phyloP scores from a whole-genome alignment of 208 protist species.

The Ichthyophonus hoferi region DNA sequence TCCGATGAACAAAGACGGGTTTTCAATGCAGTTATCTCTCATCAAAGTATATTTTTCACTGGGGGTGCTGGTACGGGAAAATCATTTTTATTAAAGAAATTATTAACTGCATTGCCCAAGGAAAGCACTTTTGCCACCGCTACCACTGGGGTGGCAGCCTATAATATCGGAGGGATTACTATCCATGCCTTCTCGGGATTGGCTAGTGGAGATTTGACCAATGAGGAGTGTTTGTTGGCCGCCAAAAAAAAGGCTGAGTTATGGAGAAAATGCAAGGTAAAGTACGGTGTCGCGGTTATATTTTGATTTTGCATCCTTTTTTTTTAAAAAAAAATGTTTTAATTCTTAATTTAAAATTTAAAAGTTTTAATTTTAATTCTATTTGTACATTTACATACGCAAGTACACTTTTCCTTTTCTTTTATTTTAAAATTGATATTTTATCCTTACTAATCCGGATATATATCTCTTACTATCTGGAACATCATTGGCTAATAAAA shows the following conservation, averaged over 20 bases:
- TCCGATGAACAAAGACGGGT: conserved; percentile 10
- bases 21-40: not conserved
- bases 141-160: conserved; percentile 55
- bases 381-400: not conserved
- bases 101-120: not conserved
- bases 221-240: not conserved
- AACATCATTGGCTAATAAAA: too few relatives aligned
- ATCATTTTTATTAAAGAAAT: conserved; percentile 36
- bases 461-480: too few relatives aligned
- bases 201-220: not conserved
- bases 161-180: conserved; percentile 54
- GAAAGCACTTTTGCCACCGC: conserved; percentile 50
- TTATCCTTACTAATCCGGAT: too few relatives aligned
- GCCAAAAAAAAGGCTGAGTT: not conserved
- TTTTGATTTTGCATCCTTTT: not conserved
- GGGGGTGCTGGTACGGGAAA: conserved; percentile 48
- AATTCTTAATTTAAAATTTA: not conserved
- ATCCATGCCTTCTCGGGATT: conserved; percentile 54
- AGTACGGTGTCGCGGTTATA: too few relatives aligned
- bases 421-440: too few relatives aligned
- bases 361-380: not conserved
- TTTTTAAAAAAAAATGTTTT: not conserved
- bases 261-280: not conserved
- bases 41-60: conserved; percentile 38
- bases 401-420: too few relatives aligned